Conservation (phyloP, 306 rosid species). For the Dryas alaskensis region DNA sequence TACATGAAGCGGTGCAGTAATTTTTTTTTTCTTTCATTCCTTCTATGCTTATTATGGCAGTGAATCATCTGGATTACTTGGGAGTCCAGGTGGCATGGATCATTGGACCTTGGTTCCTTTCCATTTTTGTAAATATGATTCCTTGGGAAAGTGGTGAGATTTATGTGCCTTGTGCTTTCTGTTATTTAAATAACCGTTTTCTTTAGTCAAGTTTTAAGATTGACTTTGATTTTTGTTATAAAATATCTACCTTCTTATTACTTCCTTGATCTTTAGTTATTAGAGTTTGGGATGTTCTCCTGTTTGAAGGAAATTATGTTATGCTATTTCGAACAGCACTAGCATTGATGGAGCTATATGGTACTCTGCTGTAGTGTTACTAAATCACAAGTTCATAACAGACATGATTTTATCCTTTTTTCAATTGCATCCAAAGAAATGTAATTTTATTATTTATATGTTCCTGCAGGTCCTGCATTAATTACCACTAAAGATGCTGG, state of each 20-base stretch:
- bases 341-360: conserved; percentile 90
- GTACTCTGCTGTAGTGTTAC: conserved; percentile 41
- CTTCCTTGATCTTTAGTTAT: conserved; percentile 58
- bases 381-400: not conserved
- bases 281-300: conserved; percentile 94
- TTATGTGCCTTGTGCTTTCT: conserved; percentile 8
- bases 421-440: conserved; percentile 12
- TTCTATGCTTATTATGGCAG: conserved; percentile 61
- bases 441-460: conserved; percentile 12
- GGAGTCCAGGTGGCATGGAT: conserved; percentile 99
- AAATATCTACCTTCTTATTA: conserved; percentile 22
- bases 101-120: conserved; percentile 95
- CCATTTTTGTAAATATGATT: conserved; percentile 87
- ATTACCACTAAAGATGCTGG: conserved; percentile 89
- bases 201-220: conserved; percentile 3
- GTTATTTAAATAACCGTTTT: conserved; percentile 7
- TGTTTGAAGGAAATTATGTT: conserved; percentile 87
- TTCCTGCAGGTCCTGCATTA: conserved; percentile 66
- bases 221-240: conserved; percentile 20
- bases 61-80: conserved; percentile 97
- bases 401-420: conserved; percentile 19
- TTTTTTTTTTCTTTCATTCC: conserved; percentile 41
- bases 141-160: conserved; percentile 98
- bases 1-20: conserved; percentile 27
- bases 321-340: conserved; percentile 93